Base-by-base conservation (phyloP, 176 grass and related monocot species). In the Raddia guianensis region DNA sequence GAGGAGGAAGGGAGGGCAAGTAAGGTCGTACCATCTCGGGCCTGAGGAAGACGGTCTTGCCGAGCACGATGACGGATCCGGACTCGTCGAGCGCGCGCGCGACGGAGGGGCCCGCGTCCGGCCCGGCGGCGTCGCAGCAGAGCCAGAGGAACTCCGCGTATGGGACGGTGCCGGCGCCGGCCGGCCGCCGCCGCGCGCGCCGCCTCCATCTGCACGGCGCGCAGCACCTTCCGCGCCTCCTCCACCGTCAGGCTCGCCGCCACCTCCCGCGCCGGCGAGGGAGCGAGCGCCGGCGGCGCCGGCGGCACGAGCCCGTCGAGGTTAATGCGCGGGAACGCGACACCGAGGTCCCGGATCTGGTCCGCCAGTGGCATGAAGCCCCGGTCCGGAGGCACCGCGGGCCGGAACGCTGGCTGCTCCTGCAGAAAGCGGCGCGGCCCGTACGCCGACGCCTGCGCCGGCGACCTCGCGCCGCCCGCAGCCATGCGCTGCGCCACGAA, bases 51-150 rank as follows among this genome's bases (percentile, higher is more conserved):
- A 99, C 93, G 71, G 64, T 83, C 84, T 88, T 82, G 56, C 91
- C 91, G 66, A 96, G 89, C 1, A 96, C 97, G 57, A 99, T 91
- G 55, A 99, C 93, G 33, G 89, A 86, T 72, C 97, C 93, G 40
- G 93, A 88, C 78, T 96, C 86, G 63, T 99, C 97, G 68, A 99
- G 97, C 10, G 93, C 90, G 42, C 89, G 86, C 20, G 93, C 97
- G 53, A 99, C 86, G 87, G 87, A 73, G 16, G 82, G 54, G 0
- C 93, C 97, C 0, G 55, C 32, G 62, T 88, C 89, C 4, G 61
- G 8, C 8, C 89, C 89, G 16, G 91, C 57, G 8, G 93, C 84
- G 53, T 96, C 93, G 87, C 87, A 73, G 93, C 97, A 99, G 56
- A 90, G 76, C 12, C 63, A 53, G 16, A 91, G 37, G 87, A 87